Evolutionary conservation across 768 basidiomycete genomes (phyloP).

Genomic region (Obba rivulosa): DNA sequence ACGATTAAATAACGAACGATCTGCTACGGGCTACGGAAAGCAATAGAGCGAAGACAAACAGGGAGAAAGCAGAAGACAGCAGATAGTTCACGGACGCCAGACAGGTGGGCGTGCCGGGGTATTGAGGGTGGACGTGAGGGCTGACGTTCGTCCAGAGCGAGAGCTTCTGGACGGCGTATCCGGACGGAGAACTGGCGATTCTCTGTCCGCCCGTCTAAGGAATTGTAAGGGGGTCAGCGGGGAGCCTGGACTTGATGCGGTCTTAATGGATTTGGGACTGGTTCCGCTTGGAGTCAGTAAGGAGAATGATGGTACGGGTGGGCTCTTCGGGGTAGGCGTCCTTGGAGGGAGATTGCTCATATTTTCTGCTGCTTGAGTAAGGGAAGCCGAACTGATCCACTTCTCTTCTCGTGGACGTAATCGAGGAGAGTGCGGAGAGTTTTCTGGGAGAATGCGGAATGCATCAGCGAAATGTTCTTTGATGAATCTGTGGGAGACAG

Average conservation of each 20-base stretch:
- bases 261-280: constrained; percentile 41
- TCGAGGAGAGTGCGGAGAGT: constrained; percentile 33
- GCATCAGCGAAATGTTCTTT: constrained; percentile 81
- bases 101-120: constrained; percentile 48
- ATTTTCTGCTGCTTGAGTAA: constrained; percentile 51
- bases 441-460: constrained; percentile 64
- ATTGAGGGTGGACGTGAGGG: constrained; percentile 34
- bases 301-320: constrained; percentile 62
- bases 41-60: constrained; percentile 1
- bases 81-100: constrained; percentile 53
- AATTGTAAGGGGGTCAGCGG: constrained; percentile 69
- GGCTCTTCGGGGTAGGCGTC: constrained; percentile 63
- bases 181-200: constrained; percentile 46
- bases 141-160: constrained; percentile 33
- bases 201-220: constrained; percentile 70
- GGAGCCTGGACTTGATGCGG: constrained; percentile 62
- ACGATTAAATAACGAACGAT: constrained; percentile 9
- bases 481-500: constrained; percentile 60
- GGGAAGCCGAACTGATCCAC: constrained; percentile 78
- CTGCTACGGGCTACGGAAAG: constrained; percentile 15
- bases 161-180: constrained; percentile 63
- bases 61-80: background rate
- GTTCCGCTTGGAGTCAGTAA: constrained; percentile 43
- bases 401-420: constrained; percentile 54
- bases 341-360: constrained; percentile 37